phyloP scores from a whole-genome alignment of 1,284 basidiomycete genomes.

The Fomes fomentarius region DNA sequence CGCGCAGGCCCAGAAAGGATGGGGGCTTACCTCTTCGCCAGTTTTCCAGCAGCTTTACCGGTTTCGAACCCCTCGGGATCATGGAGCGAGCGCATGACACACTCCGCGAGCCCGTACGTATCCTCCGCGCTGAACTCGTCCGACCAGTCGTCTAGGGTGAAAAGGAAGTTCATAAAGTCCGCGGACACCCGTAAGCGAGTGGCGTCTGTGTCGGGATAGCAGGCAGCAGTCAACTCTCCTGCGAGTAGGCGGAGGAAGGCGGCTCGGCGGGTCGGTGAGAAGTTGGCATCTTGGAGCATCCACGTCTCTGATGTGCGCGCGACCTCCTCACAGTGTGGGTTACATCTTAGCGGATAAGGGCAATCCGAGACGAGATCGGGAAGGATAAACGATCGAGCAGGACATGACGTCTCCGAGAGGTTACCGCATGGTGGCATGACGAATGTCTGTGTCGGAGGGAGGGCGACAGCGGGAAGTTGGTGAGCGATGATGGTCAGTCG shows the following conservation, averaged over 20 bases:
- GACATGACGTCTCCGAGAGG: slow-evolving; percentile 9
- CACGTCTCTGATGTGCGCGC: slow-evolving; percentile 29
- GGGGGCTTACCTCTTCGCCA: slow-evolving; percentile 25
- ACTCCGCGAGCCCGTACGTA: slow-evolving; percentile 35
- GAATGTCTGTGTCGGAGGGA: too few relatives aligned
- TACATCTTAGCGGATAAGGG: slow-evolving; percentile 26
- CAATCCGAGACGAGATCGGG: slow-evolving; percentile 34
- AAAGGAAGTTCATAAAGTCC: slow-evolving; percentile 39
- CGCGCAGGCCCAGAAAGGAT: not conserved
- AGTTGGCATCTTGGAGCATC: slow-evolving; percentile 26
- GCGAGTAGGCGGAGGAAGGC: slow-evolving; percentile 29
- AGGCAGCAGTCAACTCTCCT: slow-evolving; percentile 30
- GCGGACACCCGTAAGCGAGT: slow-evolving; percentile 28
- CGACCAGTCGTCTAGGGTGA: slow-evolving; percentile 38
- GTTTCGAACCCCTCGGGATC: slow-evolving; percentile 27
- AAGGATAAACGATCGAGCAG: slow-evolving; percentile 23
- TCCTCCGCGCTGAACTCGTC: slow-evolving; percentile 35
- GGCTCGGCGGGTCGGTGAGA: slow-evolving; percentile 20
- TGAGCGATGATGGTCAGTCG: too few relatives aligned
- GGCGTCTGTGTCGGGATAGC: slow-evolving; percentile 30
- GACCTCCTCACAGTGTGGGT: slow-evolving; percentile 20
- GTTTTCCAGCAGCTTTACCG: slow-evolving; percentile 25
- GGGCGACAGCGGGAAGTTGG: not conserved
- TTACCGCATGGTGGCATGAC: too few relatives aligned
- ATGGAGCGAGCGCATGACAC: slow-evolving; percentile 29